Evolutionary conservation across 2,329 filamentous ascomycete genomes (phyloP), one percentile per base, ranked within the genome.

Genomic region (Fusarium protoensiforme): DNA sequence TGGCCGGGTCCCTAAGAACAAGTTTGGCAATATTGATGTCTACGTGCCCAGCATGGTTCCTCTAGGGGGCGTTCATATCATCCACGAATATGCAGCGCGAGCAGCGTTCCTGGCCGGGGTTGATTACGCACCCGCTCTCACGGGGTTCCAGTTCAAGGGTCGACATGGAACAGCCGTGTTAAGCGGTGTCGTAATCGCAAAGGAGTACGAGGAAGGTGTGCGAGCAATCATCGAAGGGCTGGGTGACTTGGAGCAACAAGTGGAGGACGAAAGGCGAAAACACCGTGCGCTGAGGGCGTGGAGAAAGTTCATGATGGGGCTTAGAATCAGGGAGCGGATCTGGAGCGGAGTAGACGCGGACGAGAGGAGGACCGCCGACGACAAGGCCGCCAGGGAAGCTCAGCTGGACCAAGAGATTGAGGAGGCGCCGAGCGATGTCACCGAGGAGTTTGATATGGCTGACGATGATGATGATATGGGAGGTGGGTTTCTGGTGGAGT

Each of bases 21-120:
- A 92, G 20, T 99, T 94, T 81, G 95, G 95, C 13, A 99, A 99
- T 78, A 92, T 98, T 67, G 96, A 98, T 78, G 89, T 97, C 41
- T 98, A 96, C 80, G 95, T 98, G 13, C 92, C 94, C 0, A 94
- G 91, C 70, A 98, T 99, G 96, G 87, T 98, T 1, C 96, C 96
- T 0, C 83, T 84, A 43, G 96, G 96, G 0, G 95, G 94, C 2
- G 88, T 91, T 2, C 94, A 98, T 80, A 85, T 98, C 27, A 77
- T 82, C 7, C 83, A 87, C 66, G 83, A 88, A 54, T 78, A 92
- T 59, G 92, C 93, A 1, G 85, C 89, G 2, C 89, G 89, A 59
- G 96, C 96, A 2, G 94, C 95, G 1, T 90, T 89, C 65, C 83
- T 95, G 2, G 82, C 98, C 1, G 92, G 92, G 0, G 87, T 98